Conservation (phyloP, 2,329 filamentous ascomycete species). For the Fusarium fujikuroi region DNA sequence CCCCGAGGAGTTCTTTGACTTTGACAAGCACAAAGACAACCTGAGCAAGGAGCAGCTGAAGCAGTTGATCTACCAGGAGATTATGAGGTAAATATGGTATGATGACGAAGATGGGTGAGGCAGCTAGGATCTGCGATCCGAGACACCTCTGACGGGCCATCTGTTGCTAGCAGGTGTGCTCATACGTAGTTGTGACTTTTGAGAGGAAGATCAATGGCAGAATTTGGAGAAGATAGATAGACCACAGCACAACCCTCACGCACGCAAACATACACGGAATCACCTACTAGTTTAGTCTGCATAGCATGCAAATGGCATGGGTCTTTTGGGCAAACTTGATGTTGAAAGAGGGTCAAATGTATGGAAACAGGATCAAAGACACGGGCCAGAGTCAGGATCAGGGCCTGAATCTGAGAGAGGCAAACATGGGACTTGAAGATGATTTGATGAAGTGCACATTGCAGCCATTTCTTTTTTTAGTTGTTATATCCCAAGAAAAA, state of each 20-base stretch:
- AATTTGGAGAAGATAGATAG: conserved; percentile 40
- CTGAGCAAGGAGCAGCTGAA: conserved; percentile 98
- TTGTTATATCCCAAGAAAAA: conserved; percentile 37
- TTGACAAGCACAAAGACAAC: conserved; percentile 99
- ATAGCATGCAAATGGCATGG: conserved; percentile 19
- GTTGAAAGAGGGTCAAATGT: conserved; percentile 13
- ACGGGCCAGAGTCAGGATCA: background rate
- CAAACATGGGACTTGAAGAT: conserved; percentile 13
- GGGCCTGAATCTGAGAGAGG: background rate
- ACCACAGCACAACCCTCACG: conserved; percentile 23
- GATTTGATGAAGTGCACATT: conserved; percentile 35
- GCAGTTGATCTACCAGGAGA: conserved; percentile 97
- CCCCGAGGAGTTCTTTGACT: conserved; percentile 99
- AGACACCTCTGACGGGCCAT: background rate
- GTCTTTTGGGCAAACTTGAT: conserved; percentile 21
- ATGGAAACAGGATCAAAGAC: conserved; percentile 18
- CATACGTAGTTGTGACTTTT: conserved; percentile 11
- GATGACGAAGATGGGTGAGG: background rate
- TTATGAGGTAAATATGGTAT: conserved; percentile 68
- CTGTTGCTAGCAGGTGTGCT: conserved; percentile 6
- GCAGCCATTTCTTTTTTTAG: conserved; percentile 32
- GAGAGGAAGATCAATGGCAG: conserved; percentile 14
- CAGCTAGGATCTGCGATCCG: conserved; percentile 24
- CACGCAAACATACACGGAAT: conserved; percentile 26
- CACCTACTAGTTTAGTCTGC: conserved; percentile 16